Evolutionary conservation across 2,329 filamentous ascomycete species (phyloP).

Genomic region (Scedosporium boydii): DNA sequence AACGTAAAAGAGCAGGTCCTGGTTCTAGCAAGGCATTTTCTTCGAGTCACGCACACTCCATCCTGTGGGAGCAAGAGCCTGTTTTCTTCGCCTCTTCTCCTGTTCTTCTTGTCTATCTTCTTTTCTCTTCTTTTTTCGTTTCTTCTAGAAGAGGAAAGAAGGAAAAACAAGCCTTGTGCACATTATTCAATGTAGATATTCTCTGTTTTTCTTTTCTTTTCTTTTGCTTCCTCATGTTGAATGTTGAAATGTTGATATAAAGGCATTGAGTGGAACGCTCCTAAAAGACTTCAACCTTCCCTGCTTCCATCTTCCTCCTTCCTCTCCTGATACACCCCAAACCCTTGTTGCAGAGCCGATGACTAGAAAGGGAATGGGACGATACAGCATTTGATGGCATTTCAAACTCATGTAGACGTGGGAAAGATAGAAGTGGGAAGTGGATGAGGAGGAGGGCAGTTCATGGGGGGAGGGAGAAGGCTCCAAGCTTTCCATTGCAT

Average conservation of each 20-base stretch:
- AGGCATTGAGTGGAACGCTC: neutral
- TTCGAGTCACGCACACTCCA: neutral
- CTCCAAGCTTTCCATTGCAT: no score
- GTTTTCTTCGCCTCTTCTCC: neutral
- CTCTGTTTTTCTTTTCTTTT: neutral
- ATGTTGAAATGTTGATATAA: neutral
- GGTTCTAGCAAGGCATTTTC: neutral
- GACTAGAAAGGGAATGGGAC: no score
- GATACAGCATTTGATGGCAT: no score
- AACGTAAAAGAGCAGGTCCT: neutral
- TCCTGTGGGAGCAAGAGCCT: neutral
- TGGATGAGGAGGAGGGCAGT: no score
- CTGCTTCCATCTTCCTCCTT: neutral
- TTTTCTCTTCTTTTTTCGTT: neutral
- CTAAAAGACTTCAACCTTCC: neutral
- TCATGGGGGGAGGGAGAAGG: no score
- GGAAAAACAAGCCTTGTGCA: neutral
- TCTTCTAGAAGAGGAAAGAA: neutral
- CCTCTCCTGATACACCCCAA: neutral
- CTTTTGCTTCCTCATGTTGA: neutral
- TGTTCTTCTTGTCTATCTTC: neutral
- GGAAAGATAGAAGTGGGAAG: no score
- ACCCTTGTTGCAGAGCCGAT: no score
- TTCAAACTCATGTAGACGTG: no score
- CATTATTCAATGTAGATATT: conserved; percentile 3